Evolutionary conservation across 768 basidiomycete genomes (phyloP), one percentile per base, ranked within the genome.

Genomic region (Mycena pura): DNA sequence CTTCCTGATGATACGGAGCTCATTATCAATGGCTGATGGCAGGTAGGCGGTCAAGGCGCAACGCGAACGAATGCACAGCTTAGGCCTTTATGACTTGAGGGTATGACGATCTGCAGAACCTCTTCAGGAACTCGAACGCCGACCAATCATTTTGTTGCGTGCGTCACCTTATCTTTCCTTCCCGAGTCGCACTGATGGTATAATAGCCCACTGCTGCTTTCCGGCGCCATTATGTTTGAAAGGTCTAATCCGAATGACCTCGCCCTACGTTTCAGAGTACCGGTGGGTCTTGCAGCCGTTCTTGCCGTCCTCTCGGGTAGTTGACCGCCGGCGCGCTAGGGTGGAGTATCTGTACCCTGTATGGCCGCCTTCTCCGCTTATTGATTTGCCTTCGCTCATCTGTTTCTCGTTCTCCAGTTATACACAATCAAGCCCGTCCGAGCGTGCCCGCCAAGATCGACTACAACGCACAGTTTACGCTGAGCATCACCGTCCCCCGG

Each of bases 91-190:
- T n/a, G 21, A 6, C 0, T 0, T 5, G 27, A 55, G 50, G 53
- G 2, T 64, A 54, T 31, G 38, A 31, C 36, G 53, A 47, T 29
- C 19, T 61, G 58, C 39, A 49, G 22, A 57, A 60, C 21, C 59
- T 65, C 22, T 58, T 72, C 24, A 77, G 77, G 2, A 55, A 68
- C n/a, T 72, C 71, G 1, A 76, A 78, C 59, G 74, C 69, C 7
- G 69, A 70, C 55, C 56, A 68, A 75, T 57, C 74, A 74, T 61
- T 78, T 77, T 13, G 69, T 73, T 4, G 74, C 74, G 63, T 64
- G 27, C 55, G 66, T 44, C 61, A 67, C 2, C 52, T 13, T 60
- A 2, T 63, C n/a, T 68, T 8, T 57, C 67, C 32, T 63, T n/a
- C 52, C 71, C n/a, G n/a, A n/a, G n/a, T n/a, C n/a, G n/a, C n/a